These are phyloP conservation scores for Xylaria sp. DNA, from an alignment of 2,329 filamentous ascomycete genomes.

Conservation along the genomic window DNA sequence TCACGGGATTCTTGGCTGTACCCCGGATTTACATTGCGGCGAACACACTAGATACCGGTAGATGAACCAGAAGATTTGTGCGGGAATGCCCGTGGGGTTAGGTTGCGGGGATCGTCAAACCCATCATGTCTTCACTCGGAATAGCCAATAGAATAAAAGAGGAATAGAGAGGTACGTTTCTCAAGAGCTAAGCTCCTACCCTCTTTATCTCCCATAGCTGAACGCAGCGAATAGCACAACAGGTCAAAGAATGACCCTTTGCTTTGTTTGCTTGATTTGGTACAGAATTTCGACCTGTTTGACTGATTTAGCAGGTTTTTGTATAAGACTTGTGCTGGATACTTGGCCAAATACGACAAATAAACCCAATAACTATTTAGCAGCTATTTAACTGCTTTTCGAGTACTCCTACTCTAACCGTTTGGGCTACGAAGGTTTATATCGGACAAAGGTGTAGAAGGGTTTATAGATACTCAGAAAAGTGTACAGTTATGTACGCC, in stretches of 20 bases:
- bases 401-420: neutral
- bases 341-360: neutral
- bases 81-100: neutral
- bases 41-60: neutral
- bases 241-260: neutral
- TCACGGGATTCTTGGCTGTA: neutral
- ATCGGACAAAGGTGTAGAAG: neutral
- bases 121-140: neutral
- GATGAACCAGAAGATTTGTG: neutral
- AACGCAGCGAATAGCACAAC: neutral
- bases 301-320: neutral
- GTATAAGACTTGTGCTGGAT: neutral
- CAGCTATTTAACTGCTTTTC: neutral
- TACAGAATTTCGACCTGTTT: neutral
- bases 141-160: neutral
- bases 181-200: neutral
- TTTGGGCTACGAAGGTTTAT: neutral
- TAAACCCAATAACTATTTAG: neutral
- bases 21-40: neutral
- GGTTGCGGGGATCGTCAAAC: neutral
- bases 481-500: neutral
- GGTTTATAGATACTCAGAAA: neutral
- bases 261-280: neutral
- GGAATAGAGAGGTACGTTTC: neutral
- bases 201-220: neutral